Evolutionary conservation across 139 green algal species (phyloP), one percentile per base, ranked within the genome.

Genomic region (Micractinium conductrix): DNA sequence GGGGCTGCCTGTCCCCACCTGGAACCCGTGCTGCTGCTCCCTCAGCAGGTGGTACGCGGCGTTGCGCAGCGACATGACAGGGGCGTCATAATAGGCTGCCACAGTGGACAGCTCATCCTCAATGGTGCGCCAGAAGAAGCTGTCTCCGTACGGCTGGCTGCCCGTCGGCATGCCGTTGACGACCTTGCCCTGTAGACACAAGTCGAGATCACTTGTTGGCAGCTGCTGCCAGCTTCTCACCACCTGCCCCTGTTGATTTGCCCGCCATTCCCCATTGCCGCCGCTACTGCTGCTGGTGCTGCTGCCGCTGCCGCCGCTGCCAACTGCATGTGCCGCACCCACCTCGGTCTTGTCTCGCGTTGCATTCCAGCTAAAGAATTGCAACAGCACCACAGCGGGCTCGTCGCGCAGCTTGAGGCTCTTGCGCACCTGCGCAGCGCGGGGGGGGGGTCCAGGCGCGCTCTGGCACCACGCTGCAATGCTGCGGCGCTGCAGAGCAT

Each of bases 21-120:
- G 63, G 43, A 84, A 84, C 28, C 79, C 79, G 7, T 26, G 28
- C 10, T 63, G 79, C 79, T 75, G 43, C 79, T 84, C 62, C 22
- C 63, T 33, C 33, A 84, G 62, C 63, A 76, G 63, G 79, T 74
- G 79, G 63, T 53, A 84, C 3, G 67, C 79, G 7, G 79, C 79
- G 63, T 84, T 84, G 79, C 79, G 79, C 79, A 84, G 62, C 21
- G 63, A 76, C 30, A 84, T 63, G 62, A 84, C 45, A 7, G 79
- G 79, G 0, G 44, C 24, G 60, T 84, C 79, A n/a, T 84, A 84
- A 63, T 84, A 84, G n/a, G 73, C 30, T 2, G 42, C 79, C 17
- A 76, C n/a, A 0, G 63, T 76, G 63, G 17, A 43, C 33, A 74
- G 63, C 24, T 84, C 79, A 42, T 84, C 63, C 79, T 76, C 79